Conservation (phyloP, 441 rosid species). For the Geranium incanum region DNA sequence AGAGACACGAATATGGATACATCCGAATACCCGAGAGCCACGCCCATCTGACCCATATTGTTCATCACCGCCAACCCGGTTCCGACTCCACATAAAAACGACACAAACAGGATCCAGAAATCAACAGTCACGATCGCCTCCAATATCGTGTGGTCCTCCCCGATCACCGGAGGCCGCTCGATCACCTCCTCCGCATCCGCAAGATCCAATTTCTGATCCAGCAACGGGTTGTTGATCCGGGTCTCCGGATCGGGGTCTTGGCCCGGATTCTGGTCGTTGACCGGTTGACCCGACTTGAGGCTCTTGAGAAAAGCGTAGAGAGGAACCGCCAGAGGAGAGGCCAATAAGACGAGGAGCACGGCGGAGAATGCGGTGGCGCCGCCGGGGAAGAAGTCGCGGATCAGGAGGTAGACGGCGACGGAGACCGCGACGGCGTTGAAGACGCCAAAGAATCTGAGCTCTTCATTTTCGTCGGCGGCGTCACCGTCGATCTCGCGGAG, state of each 20-base stretch:
- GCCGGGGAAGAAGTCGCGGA: slow-evolving; percentile 36
- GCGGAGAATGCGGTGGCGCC: slow-evolving; percentile 30
- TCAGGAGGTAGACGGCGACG: slow-evolving; percentile 55
- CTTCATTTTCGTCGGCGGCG: slow-evolving; percentile 43
- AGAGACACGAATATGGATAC: slow-evolving; percentile 78
- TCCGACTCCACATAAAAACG: slow-evolving; percentile 83
- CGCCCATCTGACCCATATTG: slow-evolving; percentile 85
- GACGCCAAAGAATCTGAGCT: slow-evolving; percentile 43
- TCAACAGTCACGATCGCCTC: slow-evolving; percentile 59
- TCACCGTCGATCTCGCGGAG: slow-evolving; percentile 59
- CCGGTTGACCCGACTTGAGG: slow-evolving; percentile 20
- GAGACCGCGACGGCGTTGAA: slow-evolving; percentile 58
- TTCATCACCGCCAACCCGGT: slow-evolving; percentile 86
- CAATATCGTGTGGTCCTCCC: slow-evolving; percentile 73
- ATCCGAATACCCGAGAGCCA: slow-evolving; percentile 75
- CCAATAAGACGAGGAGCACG: slow-evolving; percentile 40
- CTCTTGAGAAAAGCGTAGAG: slow-evolving; percentile 31
- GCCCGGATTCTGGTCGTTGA: slow-evolving; percentile 20
- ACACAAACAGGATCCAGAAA: slow-evolving; percentile 70
- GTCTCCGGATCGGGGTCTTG: slow-evolving; percentile 26
- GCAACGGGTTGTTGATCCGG: slow-evolving; percentile 31
- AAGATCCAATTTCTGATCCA: slow-evolving; percentile 16
- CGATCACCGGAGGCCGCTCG: slow-evolving; percentile 43
- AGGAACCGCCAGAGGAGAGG: slow-evolving; percentile 55
- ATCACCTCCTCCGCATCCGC: no score